These are phyloP conservation scores for Aureobasidium sp. DNA, from an alignment of 2,329 filamentous ascomycete species.

Conservation along the genomic window DNA sequence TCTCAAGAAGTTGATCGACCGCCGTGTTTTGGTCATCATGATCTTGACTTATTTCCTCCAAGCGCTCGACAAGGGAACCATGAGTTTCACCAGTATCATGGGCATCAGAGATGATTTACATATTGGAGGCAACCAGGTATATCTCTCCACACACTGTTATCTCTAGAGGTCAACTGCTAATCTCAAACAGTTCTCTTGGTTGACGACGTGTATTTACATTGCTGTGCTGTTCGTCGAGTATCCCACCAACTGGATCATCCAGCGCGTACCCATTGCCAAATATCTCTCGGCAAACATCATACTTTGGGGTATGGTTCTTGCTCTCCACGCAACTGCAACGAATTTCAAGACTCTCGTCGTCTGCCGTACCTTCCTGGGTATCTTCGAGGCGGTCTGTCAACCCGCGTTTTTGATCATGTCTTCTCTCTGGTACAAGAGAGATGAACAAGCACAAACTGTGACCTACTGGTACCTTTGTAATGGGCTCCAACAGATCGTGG, in stretches of 20 bases:
- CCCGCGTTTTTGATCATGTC: conserved; percentile 62
- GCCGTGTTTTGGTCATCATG: conserved; percentile 63
- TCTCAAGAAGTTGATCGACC: conserved; percentile 60
- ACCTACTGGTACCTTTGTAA: conserved; percentile 59
- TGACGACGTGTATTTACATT: conserved; percentile 69
- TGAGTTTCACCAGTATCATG: conserved; percentile 45
- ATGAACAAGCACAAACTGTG: conserved; percentile 58
- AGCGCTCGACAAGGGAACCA: conserved; percentile 60
- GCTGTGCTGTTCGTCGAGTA: conserved; percentile 65
- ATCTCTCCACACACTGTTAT: background rate
- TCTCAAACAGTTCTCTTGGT: conserved; percentile 55
- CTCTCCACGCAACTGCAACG: conserved; percentile 53
- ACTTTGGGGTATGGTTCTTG: conserved; percentile 56
- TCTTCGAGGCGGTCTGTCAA: conserved; percentile 65
- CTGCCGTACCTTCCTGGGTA: conserved; percentile 60
- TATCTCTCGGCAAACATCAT: conserved; percentile 58
- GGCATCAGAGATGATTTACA: conserved; percentile 31
- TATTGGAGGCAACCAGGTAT: conserved; percentile 28
- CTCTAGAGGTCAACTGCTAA: background rate
- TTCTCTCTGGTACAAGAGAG: conserved; percentile 62
- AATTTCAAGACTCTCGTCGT: conserved; percentile 55
- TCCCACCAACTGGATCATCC: conserved; percentile 58
- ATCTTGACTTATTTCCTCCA: conserved; percentile 67
- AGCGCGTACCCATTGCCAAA: conserved; percentile 54
- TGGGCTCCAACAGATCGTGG: conserved; percentile 63